Evolutionary conservation across 1,284 basidiomycete species (phyloP), one percentile per base, ranked within the genome.

Genomic region (Veloboletus limbatus): DNA sequence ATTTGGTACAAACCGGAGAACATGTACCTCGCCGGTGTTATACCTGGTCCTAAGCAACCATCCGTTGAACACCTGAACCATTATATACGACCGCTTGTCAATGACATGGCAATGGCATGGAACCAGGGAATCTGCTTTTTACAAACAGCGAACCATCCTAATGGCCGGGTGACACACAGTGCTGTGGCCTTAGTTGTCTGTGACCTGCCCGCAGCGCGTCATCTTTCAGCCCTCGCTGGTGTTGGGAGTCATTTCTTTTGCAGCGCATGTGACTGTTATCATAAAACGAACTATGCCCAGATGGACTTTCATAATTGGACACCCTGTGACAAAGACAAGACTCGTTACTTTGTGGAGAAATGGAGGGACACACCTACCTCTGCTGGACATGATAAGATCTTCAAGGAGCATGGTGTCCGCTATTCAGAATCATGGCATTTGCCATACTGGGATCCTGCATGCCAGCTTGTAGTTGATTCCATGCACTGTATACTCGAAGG

Each of bases 31-130:
- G 45, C 47, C 0, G 25, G 31, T 0, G 22, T 55, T 4, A 56
- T 56, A 4, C 45, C 56, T 1, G 50, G 56, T 0, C 54, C 51
- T 0, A 47, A 26, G 2, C 47, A 58, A 13, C 44, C 47, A 0
- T 53, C 34, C 0, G 37, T 52, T 0, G 21, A 58, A 8, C 26
- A 57, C 2, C 28, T 59, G 6, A 59, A 59, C 6, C 51, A 56
- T 17, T 58, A 51, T 11, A 22, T 58, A 0, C 9, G 4, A 1
- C 46, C 42, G 0, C 52, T 58, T 2, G 45, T 58, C 0, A 2
- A 53, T 0, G 44, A 48, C 21, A 7, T 56, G 2, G 30, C 3
- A 7, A 8, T 6, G 0, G 35, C 45, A 7, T 57, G 55, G 52
- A 39, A 54, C 2, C 2, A 9, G 0, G 52, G 52, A 0, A 9